Evolutionary conservation across 129 eudicot genomes (phyloP), one percentile per base, ranked within the genome.

Genomic region (Smallanthus sonchifolius): DNA sequence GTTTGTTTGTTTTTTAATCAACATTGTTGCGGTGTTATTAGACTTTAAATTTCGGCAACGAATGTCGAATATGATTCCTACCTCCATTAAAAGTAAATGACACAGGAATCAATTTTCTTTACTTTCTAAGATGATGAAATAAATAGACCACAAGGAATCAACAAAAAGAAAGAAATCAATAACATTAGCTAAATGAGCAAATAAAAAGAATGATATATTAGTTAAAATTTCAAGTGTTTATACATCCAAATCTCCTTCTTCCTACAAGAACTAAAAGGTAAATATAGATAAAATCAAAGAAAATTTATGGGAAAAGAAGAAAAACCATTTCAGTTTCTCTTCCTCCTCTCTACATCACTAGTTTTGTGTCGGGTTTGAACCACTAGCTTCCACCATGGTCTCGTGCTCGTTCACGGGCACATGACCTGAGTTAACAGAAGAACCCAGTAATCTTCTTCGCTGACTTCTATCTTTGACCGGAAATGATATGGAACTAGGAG

Each of bases 361-460:
- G 48, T 91, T 91, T 56, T 91, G 95, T 3, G 79, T 82, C 60
- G 97, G 95, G 75, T 91, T 91, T 40, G 95, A 84, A 75, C 73
- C 35, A 72, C 87, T 86, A 61, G 85, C 82, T 71, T 81, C 88
- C 67, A 83, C 74, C 17, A 84, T 82, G 30, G 64, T 78, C 44
- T 80, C 74, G 2, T 83, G 32, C 36, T 48, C 68, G 17, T 79
- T 83, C 81, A 56, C 52, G 67, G 67, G 45, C 15, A 71, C 38
- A 47, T 81, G 62, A 71, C 75, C 7, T 8, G 86, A 79, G n/a
- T 67, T 82, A 9, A 52, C 34, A 70, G 86, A 82, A 56, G 81
- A 80, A 57, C 66, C 77, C 47, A 86, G 34, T 77, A 91, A 44
- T 72, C 82, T 86, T 86, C 96, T 87, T 74, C 89, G 87, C 43